Conservation (phyloP, 331 rosid species). For the Telfairia occidentalis region DNA sequence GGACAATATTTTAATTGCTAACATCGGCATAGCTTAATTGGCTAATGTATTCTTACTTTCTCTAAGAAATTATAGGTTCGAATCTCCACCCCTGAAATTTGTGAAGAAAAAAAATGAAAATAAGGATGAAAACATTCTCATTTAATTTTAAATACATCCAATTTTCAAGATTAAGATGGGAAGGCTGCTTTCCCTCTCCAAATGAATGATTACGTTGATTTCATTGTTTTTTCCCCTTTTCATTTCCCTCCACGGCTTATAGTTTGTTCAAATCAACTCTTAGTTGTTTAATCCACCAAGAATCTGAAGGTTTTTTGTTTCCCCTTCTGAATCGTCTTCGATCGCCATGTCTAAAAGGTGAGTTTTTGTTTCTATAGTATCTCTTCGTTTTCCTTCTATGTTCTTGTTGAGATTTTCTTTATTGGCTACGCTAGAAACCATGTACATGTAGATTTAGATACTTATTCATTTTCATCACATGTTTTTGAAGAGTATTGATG, state of each 20-base stretch:
- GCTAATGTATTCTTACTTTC: no score
- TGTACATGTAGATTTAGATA: no score
- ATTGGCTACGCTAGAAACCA: no score
- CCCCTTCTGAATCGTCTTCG: background rate
- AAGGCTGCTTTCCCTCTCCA: background rate
- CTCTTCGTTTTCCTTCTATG: background rate
- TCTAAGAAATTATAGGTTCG: no score
- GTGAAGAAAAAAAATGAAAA: no score
- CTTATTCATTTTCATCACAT: background rate
- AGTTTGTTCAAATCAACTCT: background rate
- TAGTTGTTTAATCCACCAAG: background rate
- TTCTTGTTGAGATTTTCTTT: background rate
- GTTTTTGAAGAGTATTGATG: background rate
- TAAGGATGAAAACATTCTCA: no score
- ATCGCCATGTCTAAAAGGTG: conserved; percentile 81
- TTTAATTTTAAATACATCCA: no score
- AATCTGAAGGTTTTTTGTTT: background rate
- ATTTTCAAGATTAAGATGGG: no score
- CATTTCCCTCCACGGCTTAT: background rate
- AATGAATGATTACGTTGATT: background rate
- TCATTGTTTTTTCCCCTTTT: background rate
- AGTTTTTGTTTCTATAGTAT: conserved; percentile 3
- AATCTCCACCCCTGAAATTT: no score
- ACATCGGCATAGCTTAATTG: no score
- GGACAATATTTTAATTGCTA: no score